Conservation (phyloP, 106 monocot species). For the Narthecium ossifragum region DNA sequence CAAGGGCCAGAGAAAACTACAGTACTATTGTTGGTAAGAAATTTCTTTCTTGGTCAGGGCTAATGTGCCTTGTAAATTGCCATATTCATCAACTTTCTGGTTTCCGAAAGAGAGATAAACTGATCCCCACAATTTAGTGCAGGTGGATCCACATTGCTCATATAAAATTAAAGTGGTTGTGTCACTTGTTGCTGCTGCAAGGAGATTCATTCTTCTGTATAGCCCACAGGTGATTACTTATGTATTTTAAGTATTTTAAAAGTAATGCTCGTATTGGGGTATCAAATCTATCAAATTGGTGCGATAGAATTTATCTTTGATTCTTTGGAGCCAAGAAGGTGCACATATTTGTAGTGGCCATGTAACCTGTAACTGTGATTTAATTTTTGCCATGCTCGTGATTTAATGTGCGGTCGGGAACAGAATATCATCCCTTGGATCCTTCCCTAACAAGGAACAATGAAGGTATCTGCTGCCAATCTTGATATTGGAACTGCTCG, state of each 20-base stretch:
- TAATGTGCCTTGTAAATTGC: not conserved
- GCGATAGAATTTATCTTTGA: not conserved
- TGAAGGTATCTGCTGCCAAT: too few species aligned
- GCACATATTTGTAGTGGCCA: too few species aligned
- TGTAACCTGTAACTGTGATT: too few species aligned
- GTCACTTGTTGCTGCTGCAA: constrained; percentile 61
- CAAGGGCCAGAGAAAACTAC: constrained; percentile 46
- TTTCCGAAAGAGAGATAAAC: too few species aligned
- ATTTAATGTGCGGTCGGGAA: too few species aligned
- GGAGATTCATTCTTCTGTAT: constrained; percentile 80
- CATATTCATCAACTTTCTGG: not conserved
- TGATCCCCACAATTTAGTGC: too few species aligned
- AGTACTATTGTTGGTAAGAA: constrained; percentile 65
- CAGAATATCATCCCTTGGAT: too few species aligned
- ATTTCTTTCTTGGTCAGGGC: too few species aligned
- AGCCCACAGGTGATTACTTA: constrained; percentile 55
- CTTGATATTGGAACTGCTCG: too few species aligned
- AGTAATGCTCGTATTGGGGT: too few species aligned
- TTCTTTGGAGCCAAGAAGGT: not conserved
- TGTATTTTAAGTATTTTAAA: not conserved
- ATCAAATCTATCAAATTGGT: not conserved
- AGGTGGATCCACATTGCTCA: constrained; percentile 99
- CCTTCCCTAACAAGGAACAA: too few species aligned
- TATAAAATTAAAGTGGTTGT: constrained; percentile 61
- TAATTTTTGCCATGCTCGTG: too few species aligned